Evolutionary conservation across 106 monocot species (phyloP).

Genomic region (Iris macrosiphon): DNA sequence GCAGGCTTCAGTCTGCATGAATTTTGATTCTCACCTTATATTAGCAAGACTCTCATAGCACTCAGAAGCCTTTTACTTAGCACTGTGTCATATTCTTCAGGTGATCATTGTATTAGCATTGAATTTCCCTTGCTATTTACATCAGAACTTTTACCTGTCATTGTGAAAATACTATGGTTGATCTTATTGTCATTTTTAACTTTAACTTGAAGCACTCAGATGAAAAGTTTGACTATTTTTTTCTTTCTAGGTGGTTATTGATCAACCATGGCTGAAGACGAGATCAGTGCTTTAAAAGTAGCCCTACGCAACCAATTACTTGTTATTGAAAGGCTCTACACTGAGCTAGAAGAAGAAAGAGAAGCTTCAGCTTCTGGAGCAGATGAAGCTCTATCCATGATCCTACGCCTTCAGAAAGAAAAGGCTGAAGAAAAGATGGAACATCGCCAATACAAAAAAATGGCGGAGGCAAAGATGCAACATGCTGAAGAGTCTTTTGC

Average conservation of each 20-base stretch:
- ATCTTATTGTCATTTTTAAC: too few species aligned
- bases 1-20: too few species aligned
- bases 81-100: too few species aligned
- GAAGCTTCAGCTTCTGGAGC: constrained; percentile 62
- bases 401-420: constrained; percentile 73
- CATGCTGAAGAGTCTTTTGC: constrained; percentile 46
- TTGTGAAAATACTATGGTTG: too few species aligned
- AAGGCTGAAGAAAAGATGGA: constrained; percentile 68
- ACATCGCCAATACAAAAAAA: constrained; percentile 61
- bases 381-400: constrained; percentile 76
- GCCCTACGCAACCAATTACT: constrained; percentile 27
- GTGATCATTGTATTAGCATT: too few species aligned
- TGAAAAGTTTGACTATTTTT: too few species aligned
- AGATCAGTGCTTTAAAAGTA: constrained; percentile 27
- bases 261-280: constrained; percentile 24
- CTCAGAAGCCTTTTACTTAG: too few species aligned
- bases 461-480: constrained; percentile 58
- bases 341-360: constrained; percentile 76
- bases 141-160: too few species aligned
- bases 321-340: constrained; percentile 20
- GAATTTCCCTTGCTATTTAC: too few species aligned
- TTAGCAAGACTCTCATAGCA: too few species aligned
- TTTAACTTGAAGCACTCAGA: too few species aligned
- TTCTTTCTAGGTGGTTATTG: background rate
- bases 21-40: too few species aligned